Base-by-base conservation (phyloP, 306 rosid genomes). In the Acacia crassicarpa region DNA sequence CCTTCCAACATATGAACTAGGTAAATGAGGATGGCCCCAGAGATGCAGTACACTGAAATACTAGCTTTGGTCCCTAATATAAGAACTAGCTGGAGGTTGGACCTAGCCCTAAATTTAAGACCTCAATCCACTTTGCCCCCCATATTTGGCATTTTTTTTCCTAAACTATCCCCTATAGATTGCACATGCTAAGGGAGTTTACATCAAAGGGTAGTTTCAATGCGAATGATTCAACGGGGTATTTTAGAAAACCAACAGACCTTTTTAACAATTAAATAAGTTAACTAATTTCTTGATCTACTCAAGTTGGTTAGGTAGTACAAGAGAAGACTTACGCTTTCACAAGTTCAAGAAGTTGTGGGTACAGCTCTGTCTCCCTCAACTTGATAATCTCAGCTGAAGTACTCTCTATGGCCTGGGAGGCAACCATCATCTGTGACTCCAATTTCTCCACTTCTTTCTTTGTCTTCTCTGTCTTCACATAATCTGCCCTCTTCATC, bases 351-450 rank as follows among this genome's bases (percentile, higher is more conserved):
- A 95, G 78, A 65, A 95, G 98, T 76, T 92, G 98, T 61, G 98
- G 99, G 78, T 87, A 92, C 44, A 95, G 89, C 79, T 95, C 97
- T 11, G 85, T 86, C 88, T 92, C 99, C 81, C 99, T 90, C 49
- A 95, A 59, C 70, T 93, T 93, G 89, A 89, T 73, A 46, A 95
- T 93, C 85, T 95, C 99, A 58, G 92, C 72, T 16, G 98, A 95
- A 19, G 98, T 95, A 65, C 93, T 87, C 54, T 95, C 98, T 12
- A 95, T 91, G 89, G 99, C 93, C 74, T 91, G 98, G 2, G 96
- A 89, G 80, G 97, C 86, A 85, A 95, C 99, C 93, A 89, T 92
- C 96, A 93, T 85, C 78, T 92, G 96, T 38, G 99, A 95, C 80
- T 93, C 98, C 83, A 92, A 84, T 82, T 91, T 95, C 76, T 95